Percentiles rank a stretch among this genome's conserved stretches.
These are phyloP conservation scores for Brasenia schreberi DNA, from an alignment of 164 flowering plant genomes.

Conservation along the genomic window DNA sequence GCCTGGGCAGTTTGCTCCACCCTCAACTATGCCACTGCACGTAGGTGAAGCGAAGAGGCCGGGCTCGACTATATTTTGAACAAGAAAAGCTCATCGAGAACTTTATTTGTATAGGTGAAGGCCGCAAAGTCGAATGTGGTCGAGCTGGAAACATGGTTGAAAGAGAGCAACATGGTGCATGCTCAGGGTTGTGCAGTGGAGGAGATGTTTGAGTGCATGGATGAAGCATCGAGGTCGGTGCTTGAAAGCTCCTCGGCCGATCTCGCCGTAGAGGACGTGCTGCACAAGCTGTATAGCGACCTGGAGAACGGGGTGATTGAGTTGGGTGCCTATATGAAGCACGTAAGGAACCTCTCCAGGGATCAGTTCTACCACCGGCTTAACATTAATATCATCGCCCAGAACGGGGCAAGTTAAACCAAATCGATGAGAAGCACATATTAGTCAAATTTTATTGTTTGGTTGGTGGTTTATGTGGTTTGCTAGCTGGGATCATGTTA, in stretches of 20 bases:
- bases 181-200: neutral
- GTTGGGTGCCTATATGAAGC: neutral
- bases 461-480: no score
- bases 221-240: neutral
- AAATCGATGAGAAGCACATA: no score
- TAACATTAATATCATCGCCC: no score
- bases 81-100: no score
- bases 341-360: neutral
- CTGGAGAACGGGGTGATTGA: neutral
- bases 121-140: neutral
- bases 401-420: no score
- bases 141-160: neutral
- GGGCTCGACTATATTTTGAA: no score
- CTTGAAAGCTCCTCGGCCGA: neutral
- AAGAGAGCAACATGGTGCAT: neutral
- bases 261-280: neutral
- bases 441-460: no score
- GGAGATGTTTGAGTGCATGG: neutral
- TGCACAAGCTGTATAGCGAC: neutral
- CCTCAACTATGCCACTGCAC: no score
- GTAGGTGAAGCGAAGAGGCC: no score
- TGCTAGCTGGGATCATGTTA: no score
- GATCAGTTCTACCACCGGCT: neutral
- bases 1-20: no score
- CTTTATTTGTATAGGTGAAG: neutral